Base-by-base conservation (phyloP, 2,329 filamentous ascomycete species). In the Penicillium sp. region DNA sequence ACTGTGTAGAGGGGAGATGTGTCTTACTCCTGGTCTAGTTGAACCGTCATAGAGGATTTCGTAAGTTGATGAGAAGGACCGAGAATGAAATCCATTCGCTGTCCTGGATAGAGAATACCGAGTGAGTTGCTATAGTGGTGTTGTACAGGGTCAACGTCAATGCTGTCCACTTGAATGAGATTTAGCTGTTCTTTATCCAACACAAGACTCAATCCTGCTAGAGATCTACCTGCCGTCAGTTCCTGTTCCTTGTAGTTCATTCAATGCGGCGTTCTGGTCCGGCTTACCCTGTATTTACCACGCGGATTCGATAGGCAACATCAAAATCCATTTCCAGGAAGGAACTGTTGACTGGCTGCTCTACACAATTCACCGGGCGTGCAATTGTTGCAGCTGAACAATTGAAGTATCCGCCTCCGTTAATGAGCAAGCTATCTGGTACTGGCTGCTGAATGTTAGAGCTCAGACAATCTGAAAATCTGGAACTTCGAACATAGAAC, bases 381-480 rank as follows among this genome's bases (percentile, higher is more conserved):
- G 77, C 76, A 50, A 77, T 75, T 1, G 79, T 72, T 16, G 77
- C 77, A 73, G 75, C 77, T 1, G 73, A 73, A 60, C 80, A 82
- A 22, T 77, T 65, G 53, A 80, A 83, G 7, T 61, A 58, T 1
- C 80, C 80, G 5, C 62, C 63, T 21, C 79, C 80, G 59, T 82
- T 82, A 27, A 83, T 63, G 1, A 82, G 59, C 1, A 82, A 58
- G 0, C 78, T 80, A 52, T 81, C 78, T 2, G 80, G 80, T 9
- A 78, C 76, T 3, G 80, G 80, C 77, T 81, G 4, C 3, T 53
- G 21, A 37, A 6, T 10, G 35, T 48, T 37, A 57, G 48, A 45
- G 31, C 31, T 31, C 10, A 37, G 21, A 21, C 16, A 11, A 29
- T 13, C 3, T 21, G 6, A 14, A n/a, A 22, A 26, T 16, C 3